Evolutionary conservation across 805 yeast species (phyloP), one percentile per base, ranked within the genome.

Genomic region (Metschnikowia colocasiae): DNA sequence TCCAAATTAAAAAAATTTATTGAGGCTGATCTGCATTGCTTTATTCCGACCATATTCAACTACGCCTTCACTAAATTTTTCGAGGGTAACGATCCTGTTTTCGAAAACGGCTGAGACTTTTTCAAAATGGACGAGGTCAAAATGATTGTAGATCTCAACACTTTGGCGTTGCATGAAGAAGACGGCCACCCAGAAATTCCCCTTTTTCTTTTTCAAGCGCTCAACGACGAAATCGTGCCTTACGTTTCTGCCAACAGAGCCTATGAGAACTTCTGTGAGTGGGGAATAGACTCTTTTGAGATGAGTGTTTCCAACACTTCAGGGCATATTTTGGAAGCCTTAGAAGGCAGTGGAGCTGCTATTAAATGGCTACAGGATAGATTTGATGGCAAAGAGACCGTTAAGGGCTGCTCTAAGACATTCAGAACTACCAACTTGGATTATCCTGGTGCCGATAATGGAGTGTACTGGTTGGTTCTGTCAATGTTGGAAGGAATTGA

Each of bases 281-380:
- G 57, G 52, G 68, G 67, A 2, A 58, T 62, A 4, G 46, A 49
- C 5, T 62, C 66, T 2, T 49, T 64, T 27, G 72, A 67, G 47
- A 61, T 63, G 49, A 58, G 65, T 3, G 58, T 50, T 16, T 59
- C 62, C 23, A 40, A 53, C 15, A 39, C 52, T 12, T 53, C 62
- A 22, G 69, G 67, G 1, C 72, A 67, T 43, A 43, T 57, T 20
- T 45, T 59, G 10, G 69, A 61, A 36, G 48, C 45, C 30, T 16
- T 50, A 9, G 51, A 49, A 23, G 57, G 57, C 8, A 30, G 43
- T 5, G 46, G 47, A 0, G 54, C 55, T 2, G 56, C 48, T 1
- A 20, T 54, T 22, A 32, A 26, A 12, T 52, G 57, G 57, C 27
- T 54, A 6, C 39, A 40, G 23, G 46, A 44, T 5, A 49, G 55